These are phyloP conservation scores for Phanerodontia chrysosporium DNA, from an alignment of 768 basidiomycete genomes.

Conservation along the genomic window DNA sequence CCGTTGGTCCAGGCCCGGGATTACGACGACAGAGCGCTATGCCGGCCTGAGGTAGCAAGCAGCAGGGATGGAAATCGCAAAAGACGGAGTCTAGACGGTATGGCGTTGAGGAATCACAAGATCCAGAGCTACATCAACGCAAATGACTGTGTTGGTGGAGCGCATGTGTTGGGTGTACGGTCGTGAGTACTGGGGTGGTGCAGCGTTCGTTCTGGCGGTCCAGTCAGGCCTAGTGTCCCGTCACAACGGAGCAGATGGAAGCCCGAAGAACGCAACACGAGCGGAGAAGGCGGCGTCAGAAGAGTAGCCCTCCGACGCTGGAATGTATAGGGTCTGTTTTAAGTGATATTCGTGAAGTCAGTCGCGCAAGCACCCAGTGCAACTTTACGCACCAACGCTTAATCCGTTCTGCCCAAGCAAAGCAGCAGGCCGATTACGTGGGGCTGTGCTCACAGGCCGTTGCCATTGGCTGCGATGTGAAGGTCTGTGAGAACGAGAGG, in stretches of 20 bases:
- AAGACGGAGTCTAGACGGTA: too few relatives aligned
- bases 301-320: neutral
- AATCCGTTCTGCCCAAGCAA: neutral
- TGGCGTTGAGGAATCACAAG: neutral
- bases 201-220: neutral
- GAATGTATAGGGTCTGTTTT: too few relatives aligned
- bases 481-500: neutral
- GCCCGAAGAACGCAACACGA: neutral
- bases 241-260: neutral
- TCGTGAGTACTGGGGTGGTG: neutral
- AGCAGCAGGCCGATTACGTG: neutral
- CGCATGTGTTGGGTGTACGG: neutral
- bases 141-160: neutral
- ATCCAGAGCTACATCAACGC: neutral
- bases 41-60: too few relatives aligned
- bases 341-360: too few relatives aligned
- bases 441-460: neutral
- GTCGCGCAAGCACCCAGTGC: neutral
- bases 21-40: too few relatives aligned
- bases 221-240: neutral
- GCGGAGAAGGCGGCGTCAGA: neutral
- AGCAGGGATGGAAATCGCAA: too few relatives aligned
- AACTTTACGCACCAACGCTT: neutral
- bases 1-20: too few relatives aligned
- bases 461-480: neutral